Percentiles rank a stretch among this genome's conserved stretches.
Evolutionary conservation across 345 rosid genomes (phyloP).

Genomic region (Eucalyptus coolabah): DNA sequence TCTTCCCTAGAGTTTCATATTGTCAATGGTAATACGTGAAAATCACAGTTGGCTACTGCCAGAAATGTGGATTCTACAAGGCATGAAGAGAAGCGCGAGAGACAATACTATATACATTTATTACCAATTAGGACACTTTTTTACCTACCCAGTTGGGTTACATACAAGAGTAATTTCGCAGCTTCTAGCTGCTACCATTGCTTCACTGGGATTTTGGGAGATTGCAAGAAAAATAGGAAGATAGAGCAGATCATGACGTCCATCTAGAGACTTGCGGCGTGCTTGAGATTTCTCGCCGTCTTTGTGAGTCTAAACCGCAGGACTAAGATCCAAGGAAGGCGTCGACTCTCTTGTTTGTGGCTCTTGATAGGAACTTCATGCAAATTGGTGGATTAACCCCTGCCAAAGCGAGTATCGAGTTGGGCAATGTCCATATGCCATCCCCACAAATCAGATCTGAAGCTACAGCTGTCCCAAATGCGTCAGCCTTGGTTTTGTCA

Average conservation of each 20-base stretch:
- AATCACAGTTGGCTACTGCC: background rate
- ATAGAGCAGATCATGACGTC: background rate
- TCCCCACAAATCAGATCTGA: conserved; percentile 35
- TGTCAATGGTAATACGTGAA: background rate
- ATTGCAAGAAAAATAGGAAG: background rate
- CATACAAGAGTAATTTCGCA: background rate
- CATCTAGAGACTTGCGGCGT: background rate
- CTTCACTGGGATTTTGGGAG: background rate
- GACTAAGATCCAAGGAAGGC: background rate
- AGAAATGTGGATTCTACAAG: background rate
- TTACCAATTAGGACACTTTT: background rate
- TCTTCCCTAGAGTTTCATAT: background rate
- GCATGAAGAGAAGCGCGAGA: background rate
- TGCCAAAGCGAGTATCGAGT: conserved; percentile 13
- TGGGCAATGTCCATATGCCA: conserved; percentile 16
- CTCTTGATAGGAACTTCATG: conserved; percentile 20
- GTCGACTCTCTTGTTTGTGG: background rate
- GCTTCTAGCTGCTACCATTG: background rate
- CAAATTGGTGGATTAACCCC: conserved; percentile 29
- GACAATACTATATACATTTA: background rate
- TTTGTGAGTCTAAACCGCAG: background rate
- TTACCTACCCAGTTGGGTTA: too few species aligned
- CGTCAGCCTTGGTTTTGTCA: conserved; percentile 6
- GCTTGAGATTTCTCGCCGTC: background rate
- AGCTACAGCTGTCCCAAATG: conserved; percentile 15